phyloP scores from a whole-genome alignment of 345 rosid genomes.

The Heritiera littoralis region DNA sequence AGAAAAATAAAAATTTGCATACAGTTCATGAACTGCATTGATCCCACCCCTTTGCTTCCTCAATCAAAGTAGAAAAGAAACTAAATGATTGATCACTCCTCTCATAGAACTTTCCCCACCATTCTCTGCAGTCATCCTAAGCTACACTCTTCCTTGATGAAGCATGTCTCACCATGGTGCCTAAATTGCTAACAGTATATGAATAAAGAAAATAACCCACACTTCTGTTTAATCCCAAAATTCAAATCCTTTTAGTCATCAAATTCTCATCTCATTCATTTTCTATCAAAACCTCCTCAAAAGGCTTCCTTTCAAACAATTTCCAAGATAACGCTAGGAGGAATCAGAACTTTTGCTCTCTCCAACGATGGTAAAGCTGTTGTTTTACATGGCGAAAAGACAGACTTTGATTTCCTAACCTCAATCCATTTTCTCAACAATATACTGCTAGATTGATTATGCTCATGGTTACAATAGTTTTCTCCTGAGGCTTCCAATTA shows the following conservation, averaged over 20 bases:
- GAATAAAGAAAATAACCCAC: background rate
- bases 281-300: background rate
- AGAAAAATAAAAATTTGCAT: background rate
- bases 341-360: conserved; percentile 5
- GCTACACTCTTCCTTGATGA: background rate
- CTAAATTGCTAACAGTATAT: background rate
- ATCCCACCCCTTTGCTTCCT: background rate
- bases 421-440: background rate
- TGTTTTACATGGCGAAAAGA: background rate
- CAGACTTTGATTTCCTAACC: background rate
- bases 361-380: background rate
- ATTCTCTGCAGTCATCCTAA: background rate
- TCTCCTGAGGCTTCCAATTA: background rate
- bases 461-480: background rate
- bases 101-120: conserved; percentile 1
- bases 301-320: background rate
- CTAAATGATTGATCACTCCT: background rate
- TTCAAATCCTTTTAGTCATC: background rate
- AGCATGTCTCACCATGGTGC: background rate
- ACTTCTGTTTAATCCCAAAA: background rate
- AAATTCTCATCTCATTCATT: background rate
- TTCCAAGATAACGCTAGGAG: background rate
- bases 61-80: background rate
- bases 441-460: background rate
- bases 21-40: background rate